Evolutionary conservation across 1,284 basidiomycete genomes (phyloP), one percentile per base, ranked within the genome.

Genomic region (Hemileia vastatrix): DNA sequence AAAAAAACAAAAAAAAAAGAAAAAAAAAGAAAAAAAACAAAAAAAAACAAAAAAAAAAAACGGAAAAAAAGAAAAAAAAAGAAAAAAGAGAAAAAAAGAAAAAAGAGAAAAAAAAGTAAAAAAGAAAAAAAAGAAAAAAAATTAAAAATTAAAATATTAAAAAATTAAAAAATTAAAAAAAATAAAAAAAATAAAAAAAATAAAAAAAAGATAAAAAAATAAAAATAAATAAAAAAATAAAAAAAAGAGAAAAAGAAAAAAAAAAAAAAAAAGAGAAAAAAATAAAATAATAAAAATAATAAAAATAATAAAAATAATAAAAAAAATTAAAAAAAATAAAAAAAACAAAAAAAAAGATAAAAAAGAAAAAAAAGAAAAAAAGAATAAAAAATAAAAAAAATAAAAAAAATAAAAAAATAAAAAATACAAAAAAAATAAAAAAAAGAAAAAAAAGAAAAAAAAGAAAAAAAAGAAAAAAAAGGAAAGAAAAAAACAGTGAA

Each of bases 171-270:
- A 18, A 6, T 18, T 6, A 48, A 19, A 8, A 8, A 48, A 48
- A 19, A 48, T 6, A 19, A 19, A 19, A 19, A 48, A 8, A 19
- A 48, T 18, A 48, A 48, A 8, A 48, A 48, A 48, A 48, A 48
- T 6, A 48, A 48, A 48, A 19, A 48, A 8, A 48, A 48, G n/a
- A 43, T 8, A 8, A 43, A 48, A 48, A 48, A 48, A 8, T 18
- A 48, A 48, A 48, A 48, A 8, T 18, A 48, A 48, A 48, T 18
- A 8, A 48, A 48, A 48, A 48, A 48, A 8, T 18, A 48, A 48
- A 48, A 48, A 8, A 48, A 48, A 48, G 23, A 48, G 6, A 48
- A 48, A 48, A 48, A 48, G 6, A 48, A 48, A 48, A 48, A 48
- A 8, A 48, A 48, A 48, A 48, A 48, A 8, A 48, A 48, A 48